phyloP scores from a whole-genome alignment of 139 green algal genomes.

The Auxenochlorella pyrenoidosa region DNA sequence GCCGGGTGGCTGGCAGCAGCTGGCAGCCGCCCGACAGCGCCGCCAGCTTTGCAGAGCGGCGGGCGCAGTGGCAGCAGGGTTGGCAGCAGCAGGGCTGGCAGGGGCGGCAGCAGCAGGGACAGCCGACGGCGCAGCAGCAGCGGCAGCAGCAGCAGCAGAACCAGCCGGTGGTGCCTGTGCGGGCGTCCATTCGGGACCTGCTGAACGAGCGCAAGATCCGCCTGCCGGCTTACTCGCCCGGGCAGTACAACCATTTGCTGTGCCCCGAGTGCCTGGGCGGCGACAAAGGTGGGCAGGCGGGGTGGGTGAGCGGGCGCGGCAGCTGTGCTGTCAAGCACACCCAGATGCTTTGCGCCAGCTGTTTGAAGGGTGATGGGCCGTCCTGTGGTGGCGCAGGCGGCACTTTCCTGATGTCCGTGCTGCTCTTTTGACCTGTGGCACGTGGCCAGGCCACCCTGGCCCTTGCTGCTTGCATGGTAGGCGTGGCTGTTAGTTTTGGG shows the following conservation, averaged over 20 bases:
- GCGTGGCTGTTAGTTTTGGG: too few relatives aligned
- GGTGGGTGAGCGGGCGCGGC: neutral
- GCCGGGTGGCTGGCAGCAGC: neutral
- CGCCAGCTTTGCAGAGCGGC: neutral
- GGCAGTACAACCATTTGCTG: slow-evolving; percentile 44
- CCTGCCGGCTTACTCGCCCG: slow-evolving; percentile 48
- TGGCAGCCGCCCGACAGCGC: too few relatives aligned
- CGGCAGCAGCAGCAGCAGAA: neutral
- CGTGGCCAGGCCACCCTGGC: neutral
- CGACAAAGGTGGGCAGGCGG: slow-evolving; percentile 35
- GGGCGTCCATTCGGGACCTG: slow-evolving; percentile 48
- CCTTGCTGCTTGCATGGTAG: too few relatives aligned
- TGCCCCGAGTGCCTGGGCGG: slow-evolving; percentile 66
- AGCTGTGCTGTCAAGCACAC: neutral
- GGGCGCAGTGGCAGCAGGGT: neutral
- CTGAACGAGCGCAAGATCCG: slow-evolving; percentile 47
- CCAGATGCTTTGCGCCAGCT: too few relatives aligned
- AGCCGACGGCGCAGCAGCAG: neutral
- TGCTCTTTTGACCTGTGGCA: too few relatives aligned
- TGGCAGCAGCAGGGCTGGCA: neutral
- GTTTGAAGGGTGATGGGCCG: too few relatives aligned
- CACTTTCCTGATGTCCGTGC: too few relatives aligned
- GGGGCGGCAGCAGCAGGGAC: slow-evolving; percentile 21
- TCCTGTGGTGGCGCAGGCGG: too few relatives aligned
- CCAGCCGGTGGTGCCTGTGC: neutral